Conservation (phyloP, 2,329 filamentous ascomycete genomes). For the Xylariales sp. region DNA sequence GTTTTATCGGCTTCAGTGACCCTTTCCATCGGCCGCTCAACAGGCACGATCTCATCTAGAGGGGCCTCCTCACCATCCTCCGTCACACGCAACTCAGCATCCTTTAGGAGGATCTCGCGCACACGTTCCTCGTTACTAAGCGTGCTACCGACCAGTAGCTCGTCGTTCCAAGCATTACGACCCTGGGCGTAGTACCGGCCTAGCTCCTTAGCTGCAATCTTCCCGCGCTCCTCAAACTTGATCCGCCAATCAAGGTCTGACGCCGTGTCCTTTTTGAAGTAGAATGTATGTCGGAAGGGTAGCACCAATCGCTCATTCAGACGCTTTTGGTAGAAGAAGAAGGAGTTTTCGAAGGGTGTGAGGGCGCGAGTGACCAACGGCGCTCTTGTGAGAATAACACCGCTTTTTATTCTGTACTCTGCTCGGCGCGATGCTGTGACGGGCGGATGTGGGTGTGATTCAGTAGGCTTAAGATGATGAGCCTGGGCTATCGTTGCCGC, state of each 20-base stretch:
- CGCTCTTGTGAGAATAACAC: constrained; percentile 87
- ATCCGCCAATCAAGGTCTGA: constrained; percentile 89
- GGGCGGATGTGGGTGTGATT: constrained; percentile 48
- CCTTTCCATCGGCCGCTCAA: constrained; percentile 77
- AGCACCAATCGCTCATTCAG: constrained; percentile 91
- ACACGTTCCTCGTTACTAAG: constrained; percentile 73
- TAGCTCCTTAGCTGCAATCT: constrained; percentile 84
- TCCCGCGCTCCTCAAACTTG: constrained; percentile 78
- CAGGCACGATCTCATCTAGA: constrained; percentile 69
- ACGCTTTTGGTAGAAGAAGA: constrained; percentile 96
- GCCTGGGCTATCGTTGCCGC: constrained; percentile 54
- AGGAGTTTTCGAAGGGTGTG: constrained; percentile 89
- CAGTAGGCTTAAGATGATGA: constrained; percentile 51
- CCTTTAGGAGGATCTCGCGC: constrained; percentile 76
- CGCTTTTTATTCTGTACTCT: constrained; percentile 66
- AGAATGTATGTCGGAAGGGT: constrained; percentile 91
- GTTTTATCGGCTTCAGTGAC: constrained; percentile 81
- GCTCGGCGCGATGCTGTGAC: constrained; percentile 44
- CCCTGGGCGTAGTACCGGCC: constrained; percentile 81
- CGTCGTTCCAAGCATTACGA: constrained; percentile 87
- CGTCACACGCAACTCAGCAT: constrained; percentile 74
- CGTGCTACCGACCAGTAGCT: constrained; percentile 79
- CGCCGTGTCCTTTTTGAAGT: constrained; percentile 91
- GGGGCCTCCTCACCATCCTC: constrained; percentile 70
- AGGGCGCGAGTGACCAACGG: constrained; percentile 87